A percentile compares a stretch with the other conserved stretches of the same genome.
Evolutionary conservation across 495 filamentous ascomycete species (phyloP).

Genomic region (Polyplosphaeria fusca): DNA sequence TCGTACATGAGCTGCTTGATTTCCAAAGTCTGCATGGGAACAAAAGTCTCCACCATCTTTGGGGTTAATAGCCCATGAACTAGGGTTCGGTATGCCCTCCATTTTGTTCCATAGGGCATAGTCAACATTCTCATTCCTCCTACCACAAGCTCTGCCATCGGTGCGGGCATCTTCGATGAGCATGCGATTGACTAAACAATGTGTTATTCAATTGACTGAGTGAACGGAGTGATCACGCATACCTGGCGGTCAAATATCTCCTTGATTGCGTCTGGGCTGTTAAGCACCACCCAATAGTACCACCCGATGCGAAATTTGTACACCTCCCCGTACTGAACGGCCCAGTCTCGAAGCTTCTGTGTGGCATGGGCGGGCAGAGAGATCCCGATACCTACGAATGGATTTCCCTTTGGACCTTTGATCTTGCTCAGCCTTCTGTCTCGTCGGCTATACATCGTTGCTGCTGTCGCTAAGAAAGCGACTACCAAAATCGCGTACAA

Average conservation of each 20-base stretch:
- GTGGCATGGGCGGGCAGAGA: slow-evolving; percentile 4
- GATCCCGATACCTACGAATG: slow-evolving; percentile 4
- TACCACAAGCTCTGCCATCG: not conserved
- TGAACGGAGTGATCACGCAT: too few relatives aligned
- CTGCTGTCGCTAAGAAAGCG: too few relatives aligned
- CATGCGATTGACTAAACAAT: too few relatives aligned
- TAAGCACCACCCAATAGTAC: slow-evolving; percentile 46
- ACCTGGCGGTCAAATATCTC: slow-evolving; percentile 46
- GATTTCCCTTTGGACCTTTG: slow-evolving; percentile 2
- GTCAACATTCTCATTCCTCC: slow-evolving; percentile 43
- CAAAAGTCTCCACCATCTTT: slow-evolving; percentile 31
- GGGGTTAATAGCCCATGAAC: slow-evolving; percentile 38
- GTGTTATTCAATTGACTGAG: too few relatives aligned
- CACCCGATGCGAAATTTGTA: slow-evolving; percentile 43
- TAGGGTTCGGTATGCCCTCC: slow-evolving; percentile 43
- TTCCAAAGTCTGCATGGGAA: slow-evolving; percentile 50
- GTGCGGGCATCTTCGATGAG: slow-evolving; percentile 6
- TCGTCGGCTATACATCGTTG: too few relatives aligned
- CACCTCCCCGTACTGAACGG: slow-evolving; percentile 39
- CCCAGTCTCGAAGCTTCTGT: slow-evolving; percentile 36
- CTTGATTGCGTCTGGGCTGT: slow-evolving; percentile 41
- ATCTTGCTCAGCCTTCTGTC: slow-evolving; percentile 8
- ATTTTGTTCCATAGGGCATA: slow-evolving; percentile 48
- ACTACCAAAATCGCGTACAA: too few relatives aligned
- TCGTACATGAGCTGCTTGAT: slow-evolving; percentile 51